Evolutionary conservation across 768 basidiomycete species (phyloP), one percentile per base, ranked within the genome.

Genomic region (Albatrellus ellisii): DNA sequence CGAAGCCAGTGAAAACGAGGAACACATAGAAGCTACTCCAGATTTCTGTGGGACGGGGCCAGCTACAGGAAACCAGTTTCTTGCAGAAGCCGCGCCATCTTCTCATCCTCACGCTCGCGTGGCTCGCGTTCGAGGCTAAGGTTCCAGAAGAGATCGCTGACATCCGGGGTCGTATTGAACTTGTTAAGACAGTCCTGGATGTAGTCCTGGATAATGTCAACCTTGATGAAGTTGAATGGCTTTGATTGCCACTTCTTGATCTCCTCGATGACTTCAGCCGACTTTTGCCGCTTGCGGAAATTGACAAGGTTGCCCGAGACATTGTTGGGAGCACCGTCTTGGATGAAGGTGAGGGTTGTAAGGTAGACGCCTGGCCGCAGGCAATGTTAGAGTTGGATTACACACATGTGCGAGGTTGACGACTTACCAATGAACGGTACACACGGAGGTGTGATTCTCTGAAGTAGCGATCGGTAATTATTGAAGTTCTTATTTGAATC

Each of bases 181-280:
- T 75, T 73, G 47, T 73, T 73, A 48, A 98, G 67, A 1, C 79
- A 77, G 36, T 85, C 79, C 46, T 83, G 79, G 47, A 99, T 74
- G 59, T 78, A 95, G 21, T 68, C 65, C 42, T 76, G 73, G 21
- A 98, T 75, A 1, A 68, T 46, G 0, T 73, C 68, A 12, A 92
- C 74, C 5, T 69, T 62, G 26, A 73, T 68, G 48, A 94, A 76
- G 59, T 94, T 91, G 66, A 90, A 98, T 1, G 86, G 79, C 49
- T 79, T 77, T 4, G 83, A 73, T 58, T 99, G 95, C 77, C 92
- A 97, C 22, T 88, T 81, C 58, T 95, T 87, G 58, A 99, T 97
- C 58, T 97, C 91, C 48, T 80, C 79, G 52, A 99, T 89, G 52
- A 98, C 86, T 56, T 95, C 92, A n/a, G 91, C 89, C 0, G 90